Evolutionary conservation across 2,329 filamentous ascomycete species (phyloP).

Genomic region (Botrytis sinoallii): DNA sequence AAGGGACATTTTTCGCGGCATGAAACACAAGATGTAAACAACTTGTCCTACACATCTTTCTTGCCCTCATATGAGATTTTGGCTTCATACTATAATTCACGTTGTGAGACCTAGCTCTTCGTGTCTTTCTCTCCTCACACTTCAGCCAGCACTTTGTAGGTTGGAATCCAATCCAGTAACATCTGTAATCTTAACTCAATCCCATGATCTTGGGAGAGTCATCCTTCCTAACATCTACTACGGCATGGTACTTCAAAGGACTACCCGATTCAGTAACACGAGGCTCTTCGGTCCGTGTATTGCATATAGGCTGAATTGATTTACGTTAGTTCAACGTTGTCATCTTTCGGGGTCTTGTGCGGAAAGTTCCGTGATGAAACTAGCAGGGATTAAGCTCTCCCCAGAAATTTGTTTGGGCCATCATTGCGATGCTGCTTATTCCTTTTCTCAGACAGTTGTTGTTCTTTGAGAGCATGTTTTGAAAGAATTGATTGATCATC

Average conservation of each 20-base stretch:
- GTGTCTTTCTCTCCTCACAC: not conserved
- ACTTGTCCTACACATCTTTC: not conserved
- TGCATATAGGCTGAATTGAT: not conserved
- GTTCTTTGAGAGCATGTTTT: not conserved
- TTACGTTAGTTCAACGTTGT: not conserved
- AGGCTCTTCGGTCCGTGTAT: not conserved
- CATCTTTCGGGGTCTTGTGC: not conserved
- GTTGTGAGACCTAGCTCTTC: not conserved
- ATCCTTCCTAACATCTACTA: not conserved
- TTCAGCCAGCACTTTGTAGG: not conserved
- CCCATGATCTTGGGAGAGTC: not conserved
- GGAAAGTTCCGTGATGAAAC: not conserved
- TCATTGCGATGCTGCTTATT: not conserved
- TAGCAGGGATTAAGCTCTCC: slow-evolving; percentile 11
- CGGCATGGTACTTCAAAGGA: not conserved
- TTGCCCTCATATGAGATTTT: too few relatives aligned
- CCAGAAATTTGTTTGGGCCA: slow-evolving; percentile 6
- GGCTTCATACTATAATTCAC: not conserved
- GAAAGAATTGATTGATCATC: not conserved
- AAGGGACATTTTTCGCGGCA: not conserved
- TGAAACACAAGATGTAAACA: not conserved
- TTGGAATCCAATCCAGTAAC: not conserved
- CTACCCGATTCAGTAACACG: not conserved
- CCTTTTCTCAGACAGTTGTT: not conserved
- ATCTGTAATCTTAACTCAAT: not conserved